Conservation (phyloP, 192 early-diverging fungal genomes). For the Linderina pennispora region DNA sequence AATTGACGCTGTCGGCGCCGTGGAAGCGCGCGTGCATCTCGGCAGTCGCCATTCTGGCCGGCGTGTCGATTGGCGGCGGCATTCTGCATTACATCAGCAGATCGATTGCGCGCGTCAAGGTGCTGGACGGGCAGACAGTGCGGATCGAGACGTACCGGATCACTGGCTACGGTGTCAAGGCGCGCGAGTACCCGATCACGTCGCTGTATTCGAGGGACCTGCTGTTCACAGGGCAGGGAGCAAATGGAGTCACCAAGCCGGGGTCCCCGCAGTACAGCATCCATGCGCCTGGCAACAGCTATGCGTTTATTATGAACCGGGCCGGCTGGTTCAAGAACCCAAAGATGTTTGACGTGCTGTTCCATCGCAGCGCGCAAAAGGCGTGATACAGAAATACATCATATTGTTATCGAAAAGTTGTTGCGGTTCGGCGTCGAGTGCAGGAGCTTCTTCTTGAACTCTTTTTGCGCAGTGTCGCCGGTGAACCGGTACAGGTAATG, state of each 20-base stretch:
- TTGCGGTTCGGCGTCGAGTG: constrained; percentile 58
- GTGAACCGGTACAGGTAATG: constrained; percentile 63
- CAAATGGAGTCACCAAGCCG: constrained; percentile 14
- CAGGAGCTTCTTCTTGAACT: constrained; percentile 60
- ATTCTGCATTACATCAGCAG: constrained; percentile 35
- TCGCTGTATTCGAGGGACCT: constrained; percentile 23
- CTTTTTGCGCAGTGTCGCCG: not conserved
- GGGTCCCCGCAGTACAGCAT: constrained; percentile 33
- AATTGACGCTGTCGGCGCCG: constrained; percentile 11
- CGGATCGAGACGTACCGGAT: constrained; percentile 25
- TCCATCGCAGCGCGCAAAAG: constrained; percentile 11
- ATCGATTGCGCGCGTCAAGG: constrained; percentile 22
- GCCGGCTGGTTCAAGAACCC: constrained; percentile 25
- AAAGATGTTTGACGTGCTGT: constrained; percentile 21
- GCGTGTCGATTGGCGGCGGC: constrained; percentile 24
- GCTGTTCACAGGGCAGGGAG: constrained; percentile 24
- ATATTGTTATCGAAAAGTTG: constrained; percentile 67
- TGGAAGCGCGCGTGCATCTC: constrained; percentile 37
- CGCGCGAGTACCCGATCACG: constrained; percentile 8
- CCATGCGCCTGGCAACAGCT: constrained; percentile 9
- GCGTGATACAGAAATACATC: not conserved
- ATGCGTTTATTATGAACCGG: constrained; percentile 35
- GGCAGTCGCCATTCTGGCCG: constrained; percentile 16
- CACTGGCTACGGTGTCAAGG: constrained; percentile 13
- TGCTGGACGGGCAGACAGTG: constrained; percentile 17